Conservation (phyloP, 345 rosid genomes). For the Citrus sp. region DNA sequence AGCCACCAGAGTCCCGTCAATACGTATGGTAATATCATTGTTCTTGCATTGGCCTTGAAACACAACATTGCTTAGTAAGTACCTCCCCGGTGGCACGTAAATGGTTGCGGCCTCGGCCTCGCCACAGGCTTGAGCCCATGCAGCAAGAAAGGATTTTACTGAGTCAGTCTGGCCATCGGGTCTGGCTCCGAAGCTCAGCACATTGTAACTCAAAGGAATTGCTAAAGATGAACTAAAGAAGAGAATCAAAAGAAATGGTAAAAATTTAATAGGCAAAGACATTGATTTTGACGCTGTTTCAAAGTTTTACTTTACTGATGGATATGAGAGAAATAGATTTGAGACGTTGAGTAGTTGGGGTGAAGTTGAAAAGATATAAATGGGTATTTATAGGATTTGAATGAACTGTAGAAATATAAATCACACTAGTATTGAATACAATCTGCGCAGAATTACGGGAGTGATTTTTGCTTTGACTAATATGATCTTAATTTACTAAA, state of each 20-base stretch:
- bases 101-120: conserved; percentile 44
- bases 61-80: conserved; percentile 28
- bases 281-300: conserved; percentile 23
- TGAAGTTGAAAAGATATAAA: background rate
- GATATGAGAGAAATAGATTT: background rate
- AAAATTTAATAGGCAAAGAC: background rate
- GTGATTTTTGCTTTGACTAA: background rate
- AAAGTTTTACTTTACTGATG: background rate
- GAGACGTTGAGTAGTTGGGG: background rate
- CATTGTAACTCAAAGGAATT: conserved; percentile 29
- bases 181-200: conserved; percentile 50
- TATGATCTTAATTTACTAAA: too few species aligned
- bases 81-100: conserved; percentile 54
- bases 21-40: conserved; percentile 36
- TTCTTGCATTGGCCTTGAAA: conserved; percentile 67
- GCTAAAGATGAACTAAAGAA: conserved; percentile 5
- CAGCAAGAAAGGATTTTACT: conserved; percentile 41
- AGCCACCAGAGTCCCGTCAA: conserved; percentile 69
- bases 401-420: background rate
- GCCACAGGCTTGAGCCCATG: conserved; percentile 59
- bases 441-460: background rate
- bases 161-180: conserved; percentile 55
- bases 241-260: conserved; percentile 2
- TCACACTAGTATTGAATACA: background rate
- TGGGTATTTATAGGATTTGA: background rate